Base-by-base conservation (phyloP, 1,139 yeast genomes). In the Pichia sp. region DNA sequence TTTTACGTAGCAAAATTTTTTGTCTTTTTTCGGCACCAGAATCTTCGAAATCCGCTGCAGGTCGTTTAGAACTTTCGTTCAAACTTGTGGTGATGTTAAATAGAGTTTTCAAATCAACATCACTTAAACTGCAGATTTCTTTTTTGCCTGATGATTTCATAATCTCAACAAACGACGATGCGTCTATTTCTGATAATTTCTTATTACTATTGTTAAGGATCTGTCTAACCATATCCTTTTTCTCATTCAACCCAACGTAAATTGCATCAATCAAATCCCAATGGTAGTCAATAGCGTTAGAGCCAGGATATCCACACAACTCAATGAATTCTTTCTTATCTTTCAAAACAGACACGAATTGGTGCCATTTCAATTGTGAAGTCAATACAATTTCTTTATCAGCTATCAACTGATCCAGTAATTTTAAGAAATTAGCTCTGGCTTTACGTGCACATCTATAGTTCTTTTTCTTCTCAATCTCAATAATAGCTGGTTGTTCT, bases 251-350 rank as follows among this genome's bases (percentile, higher is more conserved):
- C 3, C 72, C 61, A 49, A 82, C 77, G 31, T 75, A 73, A 57
- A 81, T 79, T 46, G 79, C 84, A 56, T 85, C 91, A 2, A 85
- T 75, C 1, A 77, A 62, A 62, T 91, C 96, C 80, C 89, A 78
- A 58, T 86, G 88, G 38, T 88, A 67, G 52, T 90, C 96, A 33
- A 85, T 61, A 0, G 96, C 86, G 1, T 82, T 74, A 0, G 97
- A 89, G 0, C 97, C 97, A 38, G 79, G 73, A 50, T 91, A 75
- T 0, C 96, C 96, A 51, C 90, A 75, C 37, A 89, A 58, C 20
- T 76, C 80, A 15, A 76, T 62, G 59, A 85, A 89, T 17, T 81
- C 69, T 45, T 71, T 73, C 50, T 85, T 85, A 27, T 77, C 75
- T 54, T 79, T 81, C 2, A 90, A 59, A 3, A 62, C 50, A 0